Percentiles rank a stretch among this genome's conserved stretches.
These are phyloP conservation scores for Miscanthus lutarioriparius DNA, from an alignment of 176 grass and related monocot species.

Conservation along the genomic window DNA sequence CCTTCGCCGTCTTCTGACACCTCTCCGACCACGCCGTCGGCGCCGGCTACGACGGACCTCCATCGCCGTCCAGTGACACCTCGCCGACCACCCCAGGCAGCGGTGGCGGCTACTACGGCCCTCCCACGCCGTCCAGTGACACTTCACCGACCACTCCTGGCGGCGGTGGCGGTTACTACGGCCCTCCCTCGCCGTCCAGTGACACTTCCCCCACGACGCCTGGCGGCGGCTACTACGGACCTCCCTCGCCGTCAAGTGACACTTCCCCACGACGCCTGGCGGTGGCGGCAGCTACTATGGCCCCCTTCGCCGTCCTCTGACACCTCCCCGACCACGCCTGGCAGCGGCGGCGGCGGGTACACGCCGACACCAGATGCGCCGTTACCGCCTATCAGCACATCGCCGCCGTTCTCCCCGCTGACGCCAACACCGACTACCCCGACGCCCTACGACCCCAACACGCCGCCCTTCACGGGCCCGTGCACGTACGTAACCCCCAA, in stretches of 20 bases:
- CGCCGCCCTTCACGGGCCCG: conserved; percentile 57
- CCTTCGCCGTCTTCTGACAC: background rate
- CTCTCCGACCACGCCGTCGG: background rate
- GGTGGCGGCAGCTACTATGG: background rate
- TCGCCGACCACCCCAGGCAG: too few species aligned
- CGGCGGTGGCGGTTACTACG: background rate
- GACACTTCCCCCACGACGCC: background rate
- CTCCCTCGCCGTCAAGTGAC: background rate
- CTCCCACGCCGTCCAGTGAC: too few species aligned
- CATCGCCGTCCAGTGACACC: too few species aligned
- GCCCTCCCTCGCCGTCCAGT: background rate
- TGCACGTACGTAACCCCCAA: conserved; percentile 50
- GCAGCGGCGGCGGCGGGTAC: background rate
- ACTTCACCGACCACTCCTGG: background rate
- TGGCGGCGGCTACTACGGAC: background rate
- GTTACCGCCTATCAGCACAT: conserved; percentile 9
- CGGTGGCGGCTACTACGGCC: too few species aligned
- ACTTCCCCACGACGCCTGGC: background rate
- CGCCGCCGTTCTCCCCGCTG: conserved; percentile 48
- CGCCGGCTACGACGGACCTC: background rate
- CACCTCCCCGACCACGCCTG: background rate
- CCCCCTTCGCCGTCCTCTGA: background rate
- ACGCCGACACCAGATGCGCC: conserved; percentile 38
- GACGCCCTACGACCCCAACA: conserved; percentile 73
- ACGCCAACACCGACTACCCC: conserved; percentile 53